Base-by-base conservation (phyloP, 2,329 filamentous ascomycete species). In the Alternaria viburni region DNA sequence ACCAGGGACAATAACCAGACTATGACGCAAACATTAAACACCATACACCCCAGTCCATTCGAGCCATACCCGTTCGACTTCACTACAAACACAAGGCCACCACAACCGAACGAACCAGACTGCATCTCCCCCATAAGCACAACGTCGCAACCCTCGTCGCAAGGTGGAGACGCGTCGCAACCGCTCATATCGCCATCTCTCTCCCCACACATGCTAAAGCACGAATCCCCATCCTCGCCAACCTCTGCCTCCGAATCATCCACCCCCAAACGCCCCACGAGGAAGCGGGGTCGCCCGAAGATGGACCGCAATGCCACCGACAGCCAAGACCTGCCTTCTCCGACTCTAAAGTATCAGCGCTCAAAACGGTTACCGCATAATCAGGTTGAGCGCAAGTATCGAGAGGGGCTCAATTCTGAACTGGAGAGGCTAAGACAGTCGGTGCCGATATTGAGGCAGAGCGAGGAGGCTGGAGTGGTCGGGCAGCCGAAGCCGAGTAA, bases 401-500 rank as follows among this genome's bases (percentile, higher is more conserved):
- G 70, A 45, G 70, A 73, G 51, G 75, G 75, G 15, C 68, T 77
- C 23, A 77, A 77, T 41, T 69, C 70, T 2, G 74, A 77, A 43
- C 64, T 77, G 46, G 75, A 77, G 51, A 63, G 75, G 32, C 61
- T 77, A 25, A 61, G 74, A 43, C 66, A 59, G 9, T 72, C 74
- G 12, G 70, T 77, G 5, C 75, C 74, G 4, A 74, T 74, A 4
- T 69, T 81, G 6, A 66, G 73, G 6, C 77, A 78, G 54, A 69
- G 68, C 28, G 74, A 77, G 9, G 66, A 72, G 13, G 68, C 63
- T 3, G 69, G 61, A 21, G 62, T 67, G 4, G 73, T 74, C 51
- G 73, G 74, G 26, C 70, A 74, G 50, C 70, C 74, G 1, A 75
- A 75, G 61, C 76, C 76, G 9, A 77, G 74, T 56, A 79, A 79